Conservation (phyloP, 2,329 filamentous ascomycete genomes). For the Scedosporium apiospermum region DNA sequence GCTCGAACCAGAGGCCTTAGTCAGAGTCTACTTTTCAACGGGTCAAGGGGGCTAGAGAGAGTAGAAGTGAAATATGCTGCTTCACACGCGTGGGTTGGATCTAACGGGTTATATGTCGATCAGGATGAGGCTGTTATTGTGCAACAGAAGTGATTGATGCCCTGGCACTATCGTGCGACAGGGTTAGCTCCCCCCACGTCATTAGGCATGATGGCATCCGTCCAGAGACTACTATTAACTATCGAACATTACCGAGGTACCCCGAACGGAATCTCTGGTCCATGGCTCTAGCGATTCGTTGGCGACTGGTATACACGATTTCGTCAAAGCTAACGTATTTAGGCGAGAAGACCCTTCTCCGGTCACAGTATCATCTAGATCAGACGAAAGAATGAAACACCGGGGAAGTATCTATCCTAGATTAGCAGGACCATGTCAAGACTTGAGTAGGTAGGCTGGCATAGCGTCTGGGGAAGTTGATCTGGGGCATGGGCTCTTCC, state of each 20-base stretch:
- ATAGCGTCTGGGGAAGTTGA: too few relatives aligned
- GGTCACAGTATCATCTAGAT: neutral
- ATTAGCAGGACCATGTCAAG: too few relatives aligned
- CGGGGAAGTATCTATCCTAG: too few relatives aligned
- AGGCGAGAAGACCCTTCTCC: neutral
- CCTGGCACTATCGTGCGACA: neutral
- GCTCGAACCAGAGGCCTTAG: neutral
- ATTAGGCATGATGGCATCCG: neutral
- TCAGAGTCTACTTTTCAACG: neutral
- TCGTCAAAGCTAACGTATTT: too few relatives aligned
- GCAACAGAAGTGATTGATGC: constrained; percentile 1
- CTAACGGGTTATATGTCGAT: constrained; percentile 3
- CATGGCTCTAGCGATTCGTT: too few relatives aligned
- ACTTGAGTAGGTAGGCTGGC: too few relatives aligned
- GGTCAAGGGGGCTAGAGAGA: neutral
- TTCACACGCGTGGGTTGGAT: neutral
- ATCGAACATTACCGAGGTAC: too few relatives aligned
- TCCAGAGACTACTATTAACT: neutral
- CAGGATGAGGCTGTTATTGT: neutral
- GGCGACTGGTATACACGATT: too few relatives aligned
- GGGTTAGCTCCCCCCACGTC: neutral
- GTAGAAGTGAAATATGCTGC: neutral
- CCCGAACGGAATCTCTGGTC: too few relatives aligned
- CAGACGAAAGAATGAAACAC: neutral
- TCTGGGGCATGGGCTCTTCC: too few relatives aligned